These are phyloP conservation scores for Nemania sp. DNA, from an alignment of 2,329 filamentous ascomycete species.

Conservation along the genomic window DNA sequence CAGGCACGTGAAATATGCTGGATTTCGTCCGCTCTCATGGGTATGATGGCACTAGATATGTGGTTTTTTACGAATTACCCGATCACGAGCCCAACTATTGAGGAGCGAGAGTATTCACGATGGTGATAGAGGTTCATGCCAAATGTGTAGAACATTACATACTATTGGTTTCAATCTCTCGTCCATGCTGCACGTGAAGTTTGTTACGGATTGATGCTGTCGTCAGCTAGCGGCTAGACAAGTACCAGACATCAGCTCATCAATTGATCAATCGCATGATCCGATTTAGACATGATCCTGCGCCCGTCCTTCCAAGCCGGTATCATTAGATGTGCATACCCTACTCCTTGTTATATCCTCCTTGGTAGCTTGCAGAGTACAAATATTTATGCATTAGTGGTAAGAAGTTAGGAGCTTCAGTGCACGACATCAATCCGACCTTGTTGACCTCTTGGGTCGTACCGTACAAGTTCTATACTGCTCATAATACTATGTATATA, in stretches of 20 bases:
- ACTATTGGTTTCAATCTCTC: too few species aligned
- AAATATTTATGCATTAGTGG: background rate
- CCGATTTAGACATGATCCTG: background rate
- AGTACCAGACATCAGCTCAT: slow-evolving; percentile 14
- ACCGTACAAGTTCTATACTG: background rate
- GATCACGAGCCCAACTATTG: slow-evolving; percentile 3
- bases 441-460: slow-evolving; percentile 7
- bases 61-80: slow-evolving; percentile 3
- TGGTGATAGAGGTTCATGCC: background rate
- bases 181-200: too few species aligned
- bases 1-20: slow-evolving; percentile 25
- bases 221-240: background rate
- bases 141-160: background rate
- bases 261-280: slow-evolving; percentile 27
- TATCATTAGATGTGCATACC: too few species aligned
- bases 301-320: background rate
- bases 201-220: background rate
- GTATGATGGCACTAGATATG: background rate
- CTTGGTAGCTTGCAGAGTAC: too few species aligned
- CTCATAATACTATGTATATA: too few species aligned
- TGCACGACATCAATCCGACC: slow-evolving; percentile 27
- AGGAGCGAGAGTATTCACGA: background rate
- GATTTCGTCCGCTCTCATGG: slow-evolving; percentile 6
- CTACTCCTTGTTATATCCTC: too few species aligned
- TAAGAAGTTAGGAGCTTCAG: background rate